Evolutionary conservation across 768 basidiomycete species (phyloP).

Genomic region (Podaxis sp.): DNA sequence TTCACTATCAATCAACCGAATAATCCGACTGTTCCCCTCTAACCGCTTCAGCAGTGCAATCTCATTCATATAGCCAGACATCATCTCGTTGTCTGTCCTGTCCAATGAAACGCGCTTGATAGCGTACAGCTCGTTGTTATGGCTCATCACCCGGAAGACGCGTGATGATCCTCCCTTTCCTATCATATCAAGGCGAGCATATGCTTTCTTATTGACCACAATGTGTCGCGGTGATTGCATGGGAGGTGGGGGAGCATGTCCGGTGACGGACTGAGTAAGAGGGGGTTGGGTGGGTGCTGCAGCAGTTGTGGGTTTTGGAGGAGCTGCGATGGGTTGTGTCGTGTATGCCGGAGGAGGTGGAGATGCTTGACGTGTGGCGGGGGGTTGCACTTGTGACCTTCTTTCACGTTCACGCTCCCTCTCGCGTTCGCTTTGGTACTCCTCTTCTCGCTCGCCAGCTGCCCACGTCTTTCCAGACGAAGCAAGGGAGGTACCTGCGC

Average conservation of each 20-base stretch:
- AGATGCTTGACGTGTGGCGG: conserved; percentile 29
- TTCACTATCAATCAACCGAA: conserved; percentile 89
- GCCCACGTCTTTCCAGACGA: conserved; percentile 43
- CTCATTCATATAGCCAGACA: conserved; percentile 95
- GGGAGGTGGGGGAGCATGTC: conserved; percentile 21
- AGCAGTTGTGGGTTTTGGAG: conserved; percentile 31
- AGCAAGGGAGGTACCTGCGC: conserved; percentile 22
- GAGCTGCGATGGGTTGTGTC: conserved; percentile 29
- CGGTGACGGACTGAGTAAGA: not conserved
- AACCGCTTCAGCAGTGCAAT: conserved; percentile 91
- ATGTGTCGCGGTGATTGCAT: conserved; percentile 39
- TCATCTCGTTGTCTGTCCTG: conserved; percentile 84
- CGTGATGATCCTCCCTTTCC: conserved; percentile 96
- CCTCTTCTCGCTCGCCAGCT: conserved; percentile 42
- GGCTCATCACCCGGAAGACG: conserved; percentile 87
- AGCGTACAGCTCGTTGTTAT: conserved; percentile 76
- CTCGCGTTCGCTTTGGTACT: conserved; percentile 30
- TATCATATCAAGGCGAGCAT: conserved; percentile 84
- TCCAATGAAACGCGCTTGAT: conserved; percentile 92
- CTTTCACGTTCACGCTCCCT: conserved; percentile 30
- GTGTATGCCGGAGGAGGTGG: conserved; percentile 27
- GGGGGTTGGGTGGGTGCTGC: conserved; percentile 21
- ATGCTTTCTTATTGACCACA: conserved; percentile 79
- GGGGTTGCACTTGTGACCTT: conserved; percentile 27
- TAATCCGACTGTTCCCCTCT: conserved; percentile 91